Base-by-base conservation (phyloP, 306 rosid genomes). In the Cicer yamashitae region DNA sequence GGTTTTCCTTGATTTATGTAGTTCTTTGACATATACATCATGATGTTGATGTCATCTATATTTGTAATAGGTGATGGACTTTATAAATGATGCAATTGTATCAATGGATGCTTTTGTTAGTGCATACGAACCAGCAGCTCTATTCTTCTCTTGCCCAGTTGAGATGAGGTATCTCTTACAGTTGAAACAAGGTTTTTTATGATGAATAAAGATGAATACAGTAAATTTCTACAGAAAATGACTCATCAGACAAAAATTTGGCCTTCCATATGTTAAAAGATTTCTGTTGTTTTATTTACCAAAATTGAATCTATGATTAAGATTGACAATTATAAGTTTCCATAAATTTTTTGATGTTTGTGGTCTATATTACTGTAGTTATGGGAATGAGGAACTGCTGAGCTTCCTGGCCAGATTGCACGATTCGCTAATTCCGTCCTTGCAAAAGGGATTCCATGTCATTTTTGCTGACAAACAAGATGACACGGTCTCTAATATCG, bases 331-430 rank as follows among this genome's bases (percentile, higher is more conserved):
- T 68, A 37, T 18, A 67, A 9, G n/a, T 47, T 46, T 54, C n/a
- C 9, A 59, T 7, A 18, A 66, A 45, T 43, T 38, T 20, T 56
- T 50, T 70, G 4, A 75, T 66, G 8, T 66, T 64, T 41, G 44
- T 78, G 54, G 8, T 79, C 50, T 82, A 52, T 81, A 40, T 78
- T 46, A 56, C 52, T 85, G 81, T 87, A 96, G 99, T 71, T 70
- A 81, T 69, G 97, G 96, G 74, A 90, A 85, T 56, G 97, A 87
- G 83, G 99, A 88, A 79, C 82, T 90, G 79, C 80, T 92, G 11
- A 80, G 90, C 82, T 70, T 92, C 79, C 93, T 96, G 84, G 94
- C 90, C 74, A 89, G 86, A 83, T 79, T 96, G 92, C 94, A 96
- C 82, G 98, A 90, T 86, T 89, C 90, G 45, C 87, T 96, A 14